Evolutionary conservation across 371 early-diverging fungal species (phyloP).

Genomic region (Haplosporangium sp.): DNA sequence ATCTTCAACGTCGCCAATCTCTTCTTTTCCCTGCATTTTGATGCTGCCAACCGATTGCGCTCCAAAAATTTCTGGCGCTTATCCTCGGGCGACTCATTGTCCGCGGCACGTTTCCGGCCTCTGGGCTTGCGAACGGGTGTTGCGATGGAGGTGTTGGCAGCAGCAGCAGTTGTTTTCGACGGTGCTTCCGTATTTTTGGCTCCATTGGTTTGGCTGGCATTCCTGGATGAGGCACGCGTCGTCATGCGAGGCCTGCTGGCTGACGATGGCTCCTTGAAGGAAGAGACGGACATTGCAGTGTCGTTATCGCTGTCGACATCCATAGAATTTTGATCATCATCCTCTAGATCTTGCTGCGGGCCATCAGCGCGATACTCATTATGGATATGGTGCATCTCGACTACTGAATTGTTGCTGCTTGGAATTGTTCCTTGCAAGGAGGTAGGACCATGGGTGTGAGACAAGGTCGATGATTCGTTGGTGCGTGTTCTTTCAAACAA

Average conservation of each 20-base stretch:
- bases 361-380: background rate
- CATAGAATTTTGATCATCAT: constrained; percentile 7
- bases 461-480: background rate
- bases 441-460: background rate
- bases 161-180: constrained; percentile 5
- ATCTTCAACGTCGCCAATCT: constrained; percentile 77
- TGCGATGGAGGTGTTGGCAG: background rate
- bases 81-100: constrained; percentile 53
- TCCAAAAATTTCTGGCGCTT: constrained; percentile 74
- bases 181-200: constrained; percentile 4
- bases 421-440: background rate
- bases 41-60: constrained; percentile 82
- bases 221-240: background rate
- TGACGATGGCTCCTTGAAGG: constrained; percentile 10
- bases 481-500: background rate
- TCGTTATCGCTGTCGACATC: constrained; percentile 10
- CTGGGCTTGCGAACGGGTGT: constrained; percentile 13
- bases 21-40: constrained; percentile 85
- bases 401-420: too few relatives aligned
- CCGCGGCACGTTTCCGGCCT: constrained; percentile 14
- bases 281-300: constrained; percentile 13
- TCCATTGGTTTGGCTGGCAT: constrained; percentile 4
- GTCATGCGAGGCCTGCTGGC: background rate
- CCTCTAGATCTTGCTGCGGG: constrained; percentile 6
- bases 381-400: constrained; percentile 2